These are phyloP conservation scores for Aspergillus funiculosus DNA, from an alignment of 495 filamentous ascomycete species.

Conservation along the genomic window DNA sequence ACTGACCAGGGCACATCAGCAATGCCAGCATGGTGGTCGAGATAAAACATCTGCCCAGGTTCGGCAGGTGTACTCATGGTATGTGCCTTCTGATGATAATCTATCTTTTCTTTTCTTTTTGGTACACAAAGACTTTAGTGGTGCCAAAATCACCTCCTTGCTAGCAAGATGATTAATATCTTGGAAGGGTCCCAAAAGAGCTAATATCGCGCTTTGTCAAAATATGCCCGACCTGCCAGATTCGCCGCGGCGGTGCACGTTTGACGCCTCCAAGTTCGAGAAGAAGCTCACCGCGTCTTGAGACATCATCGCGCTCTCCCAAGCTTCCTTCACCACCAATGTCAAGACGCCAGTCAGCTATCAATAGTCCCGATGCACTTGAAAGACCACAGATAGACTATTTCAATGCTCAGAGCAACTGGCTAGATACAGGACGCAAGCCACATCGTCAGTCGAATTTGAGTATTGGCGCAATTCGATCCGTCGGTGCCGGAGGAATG, in stretches of 20 bases:
- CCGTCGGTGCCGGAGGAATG: constrained; percentile 24
- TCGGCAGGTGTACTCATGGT: constrained; percentile 54
- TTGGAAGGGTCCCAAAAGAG: constrained; percentile 54
- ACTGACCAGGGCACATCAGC: constrained; percentile 50
- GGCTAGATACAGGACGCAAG: constrained; percentile 9
- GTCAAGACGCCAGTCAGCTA: constrained; percentile 33
- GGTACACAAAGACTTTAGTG: background rate
- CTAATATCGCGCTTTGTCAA: constrained; percentile 54
- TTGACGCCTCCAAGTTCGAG: constrained; percentile 43
- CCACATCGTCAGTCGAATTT: constrained; percentile 22
- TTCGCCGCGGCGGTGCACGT: constrained; percentile 41
- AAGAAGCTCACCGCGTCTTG: constrained; percentile 37
- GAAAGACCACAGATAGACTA: constrained; percentile 34
- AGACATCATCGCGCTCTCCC: constrained; percentile 35
- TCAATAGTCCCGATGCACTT: constrained; percentile 21
- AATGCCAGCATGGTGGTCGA: constrained; percentile 55
- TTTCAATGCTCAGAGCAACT: constrained; percentile 25
- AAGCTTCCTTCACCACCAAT: constrained; percentile 38
- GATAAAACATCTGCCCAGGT: constrained; percentile 57
- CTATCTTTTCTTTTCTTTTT: background rate
- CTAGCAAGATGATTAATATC: too few species aligned
- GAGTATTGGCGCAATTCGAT: constrained; percentile 18
- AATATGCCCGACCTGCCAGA: constrained; percentile 49
- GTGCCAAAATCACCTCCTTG: too few species aligned
- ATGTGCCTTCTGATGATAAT: constrained; percentile 11